Conservation (phyloP, 2,329 filamentous ascomycete genomes). For the Claviceps maximensis region DNA sequence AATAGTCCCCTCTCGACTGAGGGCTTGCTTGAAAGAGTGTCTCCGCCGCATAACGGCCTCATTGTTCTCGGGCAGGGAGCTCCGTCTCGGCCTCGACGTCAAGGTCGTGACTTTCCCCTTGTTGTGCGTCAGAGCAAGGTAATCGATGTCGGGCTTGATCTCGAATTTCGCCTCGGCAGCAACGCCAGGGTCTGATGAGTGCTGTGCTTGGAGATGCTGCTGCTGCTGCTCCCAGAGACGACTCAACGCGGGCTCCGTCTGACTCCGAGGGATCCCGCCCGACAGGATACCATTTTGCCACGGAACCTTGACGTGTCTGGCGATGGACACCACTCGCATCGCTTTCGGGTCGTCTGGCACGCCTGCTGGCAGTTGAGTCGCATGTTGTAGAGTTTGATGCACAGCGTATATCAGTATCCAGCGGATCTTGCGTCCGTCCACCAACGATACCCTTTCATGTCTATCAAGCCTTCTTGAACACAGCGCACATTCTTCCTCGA, state of each 20-base stretch:
- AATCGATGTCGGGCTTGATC: conserved; percentile 44
- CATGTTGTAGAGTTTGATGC: conserved; percentile 57
- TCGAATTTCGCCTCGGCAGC: conserved; percentile 18
- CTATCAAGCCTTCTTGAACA: conserved; percentile 40
- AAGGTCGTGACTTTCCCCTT: conserved; percentile 2
- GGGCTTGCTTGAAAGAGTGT: conserved; percentile 17
- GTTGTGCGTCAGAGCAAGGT: conserved; percentile 32
- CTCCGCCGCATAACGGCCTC: conserved; percentile 13
- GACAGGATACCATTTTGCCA: conserved; percentile 27
- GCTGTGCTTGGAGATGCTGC: conserved; percentile 5
- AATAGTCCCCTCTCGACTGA: conserved; percentile 21
- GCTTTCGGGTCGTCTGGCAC: conserved; percentile 43
- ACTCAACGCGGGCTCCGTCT: conserved; percentile 14
- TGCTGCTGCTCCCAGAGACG: conserved; percentile 3
- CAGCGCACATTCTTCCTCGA: conserved; percentile 48
- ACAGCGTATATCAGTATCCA: conserved; percentile 67
- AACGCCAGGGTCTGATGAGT: not conserved
- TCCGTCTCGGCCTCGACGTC: conserved; percentile 3
- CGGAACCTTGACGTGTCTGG: conserved; percentile 28
- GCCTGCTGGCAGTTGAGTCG: conserved; percentile 46
- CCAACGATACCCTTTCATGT: conserved; percentile 35
- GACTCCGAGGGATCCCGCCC: conserved; percentile 15
- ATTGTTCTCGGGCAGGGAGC: conserved; percentile 4
- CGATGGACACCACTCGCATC: conserved; percentile 41
- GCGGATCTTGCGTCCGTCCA: conserved; percentile 61